Conservation (phyloP, 2,329 filamentous ascomycete species). For the Beauveria medogensis region DNA sequence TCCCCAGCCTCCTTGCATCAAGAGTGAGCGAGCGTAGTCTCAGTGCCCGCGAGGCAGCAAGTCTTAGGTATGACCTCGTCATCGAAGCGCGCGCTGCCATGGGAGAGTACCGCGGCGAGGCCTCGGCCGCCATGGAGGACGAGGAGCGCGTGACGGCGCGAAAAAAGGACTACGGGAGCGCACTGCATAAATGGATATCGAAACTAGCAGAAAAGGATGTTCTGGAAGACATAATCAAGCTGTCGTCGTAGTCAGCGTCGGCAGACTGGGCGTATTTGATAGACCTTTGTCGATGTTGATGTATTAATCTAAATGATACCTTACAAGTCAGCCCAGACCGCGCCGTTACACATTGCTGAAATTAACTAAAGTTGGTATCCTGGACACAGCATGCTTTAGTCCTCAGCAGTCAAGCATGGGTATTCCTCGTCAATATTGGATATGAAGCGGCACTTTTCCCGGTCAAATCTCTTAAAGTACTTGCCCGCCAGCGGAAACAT, state of each 20-base stretch:
- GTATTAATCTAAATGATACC: background rate
- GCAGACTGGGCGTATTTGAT: background rate
- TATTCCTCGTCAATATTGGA: conserved; percentile 77
- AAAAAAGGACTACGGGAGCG: conserved; percentile 60
- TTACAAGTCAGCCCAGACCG: background rate
- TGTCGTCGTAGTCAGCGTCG: conserved; percentile 12
- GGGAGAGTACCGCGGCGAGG: conserved; percentile 41
- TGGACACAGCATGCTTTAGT: background rate
- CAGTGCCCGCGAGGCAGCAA: conserved; percentile 21
- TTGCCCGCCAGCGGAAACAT: conserved; percentile 68
- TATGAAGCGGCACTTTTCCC: conserved; percentile 57
- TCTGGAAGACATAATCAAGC: conserved; percentile 36
- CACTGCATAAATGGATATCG: conserved; percentile 61
- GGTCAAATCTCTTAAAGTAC: conserved; percentile 83
- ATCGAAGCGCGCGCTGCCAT: conserved; percentile 34
- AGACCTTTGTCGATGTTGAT: background rate
- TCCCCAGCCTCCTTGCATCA: background rate
- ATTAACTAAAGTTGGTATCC: background rate
- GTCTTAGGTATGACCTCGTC: conserved; percentile 31
- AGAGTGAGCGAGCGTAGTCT: background rate
- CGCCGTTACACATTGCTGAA: too few relatives aligned
- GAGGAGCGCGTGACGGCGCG: conserved; percentile 45
- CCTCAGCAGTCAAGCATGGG: conserved; percentile 33
- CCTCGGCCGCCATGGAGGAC: conserved; percentile 36
- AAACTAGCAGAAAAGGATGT: conserved; percentile 59